Evolutionary conservation across 768 basidiomycete genomes (phyloP), one percentile per base, ranked within the genome.

Genomic region (Naganishia friedmannii): DNA sequence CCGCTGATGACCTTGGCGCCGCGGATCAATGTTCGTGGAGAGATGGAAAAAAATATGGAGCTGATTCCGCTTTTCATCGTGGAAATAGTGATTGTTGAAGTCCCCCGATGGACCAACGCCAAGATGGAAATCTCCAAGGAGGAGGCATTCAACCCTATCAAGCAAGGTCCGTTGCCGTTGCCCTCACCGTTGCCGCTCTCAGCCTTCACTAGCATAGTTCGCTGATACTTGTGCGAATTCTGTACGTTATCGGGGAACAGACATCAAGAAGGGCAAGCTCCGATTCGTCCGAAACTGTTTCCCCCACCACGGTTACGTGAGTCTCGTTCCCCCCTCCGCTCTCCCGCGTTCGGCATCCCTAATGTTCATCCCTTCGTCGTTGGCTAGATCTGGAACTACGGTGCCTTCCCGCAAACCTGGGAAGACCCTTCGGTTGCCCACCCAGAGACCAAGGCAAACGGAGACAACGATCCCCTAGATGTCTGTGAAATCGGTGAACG

Each of bases 41-140:
- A 34, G 29, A 55, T 34, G 15, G 13, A 55, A 31, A 13, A 4
- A 2, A 4, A 1, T 2, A 34, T 7, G 54, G 32, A 31, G 8
- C 32, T 29, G 29, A 31, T 34, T 29, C 54, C 26, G 54, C 15
- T 55, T 31, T 34, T 26, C 10, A 8, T 58, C 9, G 7, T n/a
- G n/a, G n/a, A n/a, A 6, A 15, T 48, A 79, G 78, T 80, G 79
- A 68, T 80, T 65, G 79, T 80, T 69, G 79, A 80, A 71, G 81
- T 82, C 28, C 96, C 96, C 58, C 90, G 96, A 78, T 99, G 96
- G 96, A 96, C 94, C 82, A 97, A 99, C 85, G 96, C 96, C 66
- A 98, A 99, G 87, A 91, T 98, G 90, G 96, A 99, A 84, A 96
- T 96, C 82, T 95, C 87, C 83, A 99, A 96, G 83, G 93, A 96